A percentile compares a stretch with the other conserved stretches of the same genome.
Conservation (phyloP, 202 grass and related monocot species). For the Schoenoplectus triqueter region DNA sequence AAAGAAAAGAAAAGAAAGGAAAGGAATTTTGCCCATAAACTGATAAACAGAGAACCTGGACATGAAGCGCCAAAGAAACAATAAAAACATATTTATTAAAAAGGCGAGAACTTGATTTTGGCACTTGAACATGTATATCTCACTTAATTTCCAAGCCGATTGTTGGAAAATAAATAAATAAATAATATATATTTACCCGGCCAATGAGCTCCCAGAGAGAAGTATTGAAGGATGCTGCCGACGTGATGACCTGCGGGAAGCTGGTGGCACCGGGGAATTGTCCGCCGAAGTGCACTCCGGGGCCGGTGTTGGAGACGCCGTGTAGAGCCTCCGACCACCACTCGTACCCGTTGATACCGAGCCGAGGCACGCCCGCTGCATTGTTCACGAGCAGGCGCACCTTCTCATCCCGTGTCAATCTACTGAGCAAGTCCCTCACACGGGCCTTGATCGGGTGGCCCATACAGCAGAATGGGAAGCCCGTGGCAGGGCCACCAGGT, state of each 20-base stretch:
- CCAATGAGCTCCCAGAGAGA: constrained; percentile 89
- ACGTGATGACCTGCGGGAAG: constrained; percentile 92
- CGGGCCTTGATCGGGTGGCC: constrained; percentile 32
- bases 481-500: constrained; percentile 22
- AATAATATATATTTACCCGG: constrained; percentile 43
- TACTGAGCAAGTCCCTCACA: constrained; percentile 56
- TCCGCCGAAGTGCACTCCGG: constrained; percentile 68
- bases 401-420: constrained; percentile 69
- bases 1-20: not conserved
- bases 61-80: constrained; percentile 7
- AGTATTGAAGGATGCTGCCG: constrained; percentile 75
- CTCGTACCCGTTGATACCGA: constrained; percentile 61
- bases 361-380: constrained; percentile 62
- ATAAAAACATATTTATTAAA: constrained; percentile 20
- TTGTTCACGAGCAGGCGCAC: constrained; percentile 78
- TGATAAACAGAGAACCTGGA: not conserved
- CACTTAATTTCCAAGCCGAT: not conserved
- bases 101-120: not conserved
- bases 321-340: constrained; percentile 98
- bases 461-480: constrained; percentile 53
- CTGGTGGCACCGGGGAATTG: constrained; percentile 78
- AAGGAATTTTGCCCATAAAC: not conserved
- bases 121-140: not conserved
- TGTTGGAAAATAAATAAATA: not conserved
- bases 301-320: constrained; percentile 64